phyloP scores from a whole-genome alignment of 495 filamentous ascomycete species.

The Xylaria longipes region DNA sequence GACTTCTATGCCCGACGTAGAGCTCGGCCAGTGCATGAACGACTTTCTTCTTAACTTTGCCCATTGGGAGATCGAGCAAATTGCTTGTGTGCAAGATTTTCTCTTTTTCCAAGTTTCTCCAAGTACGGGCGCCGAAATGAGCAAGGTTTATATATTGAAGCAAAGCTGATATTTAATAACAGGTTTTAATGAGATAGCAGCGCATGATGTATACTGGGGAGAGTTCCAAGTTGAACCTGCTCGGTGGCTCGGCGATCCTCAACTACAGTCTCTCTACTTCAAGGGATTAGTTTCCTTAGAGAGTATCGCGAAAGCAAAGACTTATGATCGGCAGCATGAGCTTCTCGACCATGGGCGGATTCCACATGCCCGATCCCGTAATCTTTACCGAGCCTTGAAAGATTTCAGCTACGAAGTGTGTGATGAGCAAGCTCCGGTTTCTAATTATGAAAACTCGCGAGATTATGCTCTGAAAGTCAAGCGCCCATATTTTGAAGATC shows the following conservation, averaged over 20 bases:
- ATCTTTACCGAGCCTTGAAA: slow-evolving; percentile 12
- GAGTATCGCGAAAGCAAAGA: slow-evolving; percentile 9
- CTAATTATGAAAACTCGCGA: slow-evolving; percentile 7
- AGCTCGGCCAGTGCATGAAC: slow-evolving; percentile 10
- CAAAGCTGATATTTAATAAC: slow-evolving; percentile 9
- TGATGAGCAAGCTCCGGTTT: slow-evolving; percentile 10
- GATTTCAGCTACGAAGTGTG: slow-evolving; percentile 8
- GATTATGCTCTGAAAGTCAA: slow-evolving; percentile 8
- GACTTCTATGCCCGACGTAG: neutral
- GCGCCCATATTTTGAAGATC: slow-evolving; percentile 10
- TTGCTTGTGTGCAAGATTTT: slow-evolving; percentile 13
- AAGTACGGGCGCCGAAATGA: slow-evolving; percentile 1
- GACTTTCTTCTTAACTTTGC: slow-evolving; percentile 15
- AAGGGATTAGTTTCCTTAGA: slow-evolving; percentile 15
- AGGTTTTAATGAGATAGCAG: slow-evolving; percentile 15
- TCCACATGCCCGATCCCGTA: neutral
- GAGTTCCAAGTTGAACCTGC: slow-evolving; percentile 1
- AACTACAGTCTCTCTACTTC: slow-evolving; percentile 11
- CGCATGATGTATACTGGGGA: slow-evolving; percentile 15
- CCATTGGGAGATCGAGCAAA: slow-evolving; percentile 14
- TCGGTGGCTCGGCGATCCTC: neutral
- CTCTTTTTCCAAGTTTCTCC: slow-evolving; percentile 9
- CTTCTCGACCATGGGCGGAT: slow-evolving; percentile 12
- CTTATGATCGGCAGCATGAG: slow-evolving; percentile 4
- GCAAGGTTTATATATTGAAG: slow-evolving; percentile 5